Conservation (phyloP, 768 basidiomycete species). For the Boletus sp. region DNA sequence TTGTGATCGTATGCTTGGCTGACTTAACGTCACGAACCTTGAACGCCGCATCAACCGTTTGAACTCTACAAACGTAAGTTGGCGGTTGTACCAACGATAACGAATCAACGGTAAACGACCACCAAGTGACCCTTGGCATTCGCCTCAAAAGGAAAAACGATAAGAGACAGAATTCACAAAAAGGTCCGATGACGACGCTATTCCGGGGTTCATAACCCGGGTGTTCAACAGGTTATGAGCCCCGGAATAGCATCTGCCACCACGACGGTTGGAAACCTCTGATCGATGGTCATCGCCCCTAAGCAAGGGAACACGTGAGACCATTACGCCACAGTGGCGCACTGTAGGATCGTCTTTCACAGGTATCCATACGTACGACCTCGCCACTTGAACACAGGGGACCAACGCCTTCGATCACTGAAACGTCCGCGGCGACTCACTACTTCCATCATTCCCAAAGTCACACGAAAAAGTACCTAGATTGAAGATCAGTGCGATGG, state of each 20-base stretch:
- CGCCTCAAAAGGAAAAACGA: constrained; percentile 1
- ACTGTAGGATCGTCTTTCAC: background rate
- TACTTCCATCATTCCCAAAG: background rate
- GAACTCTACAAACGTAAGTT: constrained; percentile 14
- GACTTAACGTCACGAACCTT: constrained; percentile 12
- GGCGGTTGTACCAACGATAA: constrained; percentile 2
- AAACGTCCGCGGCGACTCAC: constrained; percentile 15
- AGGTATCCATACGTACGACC: background rate
- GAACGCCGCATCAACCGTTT: background rate
- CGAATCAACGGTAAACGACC: background rate
- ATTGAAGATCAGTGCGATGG: constrained; percentile 3
- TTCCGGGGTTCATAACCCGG: constrained; percentile 16
- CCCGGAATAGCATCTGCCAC: constrained; percentile 21
- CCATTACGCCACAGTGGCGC: constrained; percentile 12
- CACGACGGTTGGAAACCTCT: constrained; percentile 6
- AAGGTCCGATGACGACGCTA: constrained; percentile 11
- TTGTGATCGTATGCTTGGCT: constrained; percentile 7
- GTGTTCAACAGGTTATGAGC: constrained; percentile 25
- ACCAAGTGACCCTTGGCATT: background rate
- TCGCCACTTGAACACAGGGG: background rate
- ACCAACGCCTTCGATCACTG: background rate
- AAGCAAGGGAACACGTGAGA: background rate
- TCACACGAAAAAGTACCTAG: background rate
- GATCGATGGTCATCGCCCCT: background rate
- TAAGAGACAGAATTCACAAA: constrained; percentile 1